These are phyloP conservation scores for Talaromyces ruber DNA, from an alignment of 495 filamentous ascomycete species.

Conservation along the genomic window DNA sequence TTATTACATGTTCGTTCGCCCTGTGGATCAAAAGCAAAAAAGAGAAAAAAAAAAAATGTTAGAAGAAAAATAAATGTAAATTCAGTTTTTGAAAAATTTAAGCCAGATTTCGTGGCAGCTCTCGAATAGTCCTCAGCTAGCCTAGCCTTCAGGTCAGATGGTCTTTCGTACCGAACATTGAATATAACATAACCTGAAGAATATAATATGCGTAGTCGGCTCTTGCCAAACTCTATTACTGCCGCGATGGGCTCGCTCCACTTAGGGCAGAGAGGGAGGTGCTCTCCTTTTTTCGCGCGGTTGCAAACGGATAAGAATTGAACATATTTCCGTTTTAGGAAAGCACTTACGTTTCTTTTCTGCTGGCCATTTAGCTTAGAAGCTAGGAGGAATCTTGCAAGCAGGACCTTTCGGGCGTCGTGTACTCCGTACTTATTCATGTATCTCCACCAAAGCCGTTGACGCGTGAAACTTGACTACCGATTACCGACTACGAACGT, in stretches of 20 bases:
- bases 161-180: neutral
- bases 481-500: neutral
- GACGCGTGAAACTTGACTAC: no score
- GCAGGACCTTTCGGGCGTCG: no score
- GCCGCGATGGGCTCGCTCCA: neutral
- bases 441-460: neutral
- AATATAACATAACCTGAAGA: neutral
- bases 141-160: neutral
- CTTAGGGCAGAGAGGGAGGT: neutral
- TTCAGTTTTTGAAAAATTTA: neutral
- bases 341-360: neutral
- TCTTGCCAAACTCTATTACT: neutral
- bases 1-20: neutral
- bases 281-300: neutral
- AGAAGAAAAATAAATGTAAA: neutral
- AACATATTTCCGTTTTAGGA: neutral
- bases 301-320: neutral
- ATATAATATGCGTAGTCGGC: neutral
- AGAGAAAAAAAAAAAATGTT: neutral
- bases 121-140: neutral
- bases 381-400: no score
- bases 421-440: neutral
- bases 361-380: no score
- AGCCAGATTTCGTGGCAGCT: neutral
- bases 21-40: neutral